Conservation (phyloP, 768 basidiomycete species). For the Vararia minispora region DNA sequence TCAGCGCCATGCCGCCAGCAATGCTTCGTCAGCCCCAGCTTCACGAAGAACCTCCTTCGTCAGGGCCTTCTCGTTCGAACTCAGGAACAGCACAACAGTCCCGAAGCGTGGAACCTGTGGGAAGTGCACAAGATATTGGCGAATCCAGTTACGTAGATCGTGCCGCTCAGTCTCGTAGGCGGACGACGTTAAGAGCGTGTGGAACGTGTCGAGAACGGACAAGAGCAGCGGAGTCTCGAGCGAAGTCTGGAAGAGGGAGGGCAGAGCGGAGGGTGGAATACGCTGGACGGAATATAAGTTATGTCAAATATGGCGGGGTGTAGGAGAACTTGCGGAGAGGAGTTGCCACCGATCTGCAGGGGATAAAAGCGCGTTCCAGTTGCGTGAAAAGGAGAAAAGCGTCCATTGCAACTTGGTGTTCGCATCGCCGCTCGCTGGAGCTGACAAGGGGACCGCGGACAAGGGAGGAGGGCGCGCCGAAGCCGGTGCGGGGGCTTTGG, state of each 20-base stretch:
- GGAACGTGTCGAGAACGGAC: constrained; percentile 45
- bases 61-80: constrained; percentile 37
- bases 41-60: constrained; percentile 38
- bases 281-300: constrained; percentile 25
- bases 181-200: constrained; percentile 17
- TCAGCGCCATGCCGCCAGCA: no score
- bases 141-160: constrained; percentile 16
- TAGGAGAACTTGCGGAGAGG: constrained; percentile 38
- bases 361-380: constrained; percentile 38
- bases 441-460: no score
- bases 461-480: no score
- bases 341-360: constrained; percentile 43
- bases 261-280: constrained; percentile 43
- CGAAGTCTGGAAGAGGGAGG: constrained; percentile 55
- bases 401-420: constrained; percentile 26
- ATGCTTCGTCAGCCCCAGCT: no score
- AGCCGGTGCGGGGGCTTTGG: constrained; percentile 1
- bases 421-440: background rate
- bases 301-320: background rate
- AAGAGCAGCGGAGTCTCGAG: constrained; percentile 55
- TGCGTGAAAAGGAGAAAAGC: constrained; percentile 51
- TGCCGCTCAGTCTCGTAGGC: constrained; percentile 12
- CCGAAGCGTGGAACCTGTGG: constrained; percentile 47
- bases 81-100: constrained; percentile 56
- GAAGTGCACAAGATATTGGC: constrained; percentile 43